A percentile compares a stretch with the other conserved stretches of the same genome.
phyloP scores from a whole-genome alignment of 768 basidiomycete genomes.

The Podaxis sp. region DNA sequence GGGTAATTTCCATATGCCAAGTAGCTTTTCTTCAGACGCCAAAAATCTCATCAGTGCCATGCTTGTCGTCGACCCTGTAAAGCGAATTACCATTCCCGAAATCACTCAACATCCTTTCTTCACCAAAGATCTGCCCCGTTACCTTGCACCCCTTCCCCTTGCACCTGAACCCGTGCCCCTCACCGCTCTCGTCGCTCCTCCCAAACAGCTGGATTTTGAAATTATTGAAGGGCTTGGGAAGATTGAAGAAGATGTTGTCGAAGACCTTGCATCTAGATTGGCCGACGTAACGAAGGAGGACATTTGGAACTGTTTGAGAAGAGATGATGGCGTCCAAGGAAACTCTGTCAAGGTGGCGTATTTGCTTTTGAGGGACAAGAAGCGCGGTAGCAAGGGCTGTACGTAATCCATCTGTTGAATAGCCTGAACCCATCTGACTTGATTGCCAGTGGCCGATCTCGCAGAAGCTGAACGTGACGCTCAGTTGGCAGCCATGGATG shows the following conservation, averaged over 20 bases:
- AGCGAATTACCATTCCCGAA: conserved; percentile 90
- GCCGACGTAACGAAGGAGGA: conserved; percentile 76
- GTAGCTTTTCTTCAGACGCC: conserved; percentile 77
- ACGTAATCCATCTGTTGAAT: conserved; percentile 30
- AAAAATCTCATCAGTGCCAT: conserved; percentile 79
- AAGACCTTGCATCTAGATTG: conserved; percentile 74
- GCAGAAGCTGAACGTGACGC: conserved; percentile 88
- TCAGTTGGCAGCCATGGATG: conserved; percentile 76
- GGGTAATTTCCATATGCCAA: conserved; percentile 84
- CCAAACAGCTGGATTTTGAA: conserved; percentile 71
- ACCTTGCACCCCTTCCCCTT: conserved; percentile 81
- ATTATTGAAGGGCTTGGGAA: conserved; percentile 90
- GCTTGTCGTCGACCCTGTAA: conserved; percentile 93
- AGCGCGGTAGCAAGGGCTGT: conserved; percentile 82
- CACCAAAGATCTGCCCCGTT: conserved; percentile 78
- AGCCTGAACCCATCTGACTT: background rate
- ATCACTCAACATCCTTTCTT: conserved; percentile 93
- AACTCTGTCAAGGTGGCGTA: conserved; percentile 98
- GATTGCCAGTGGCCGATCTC: conserved; percentile 58
- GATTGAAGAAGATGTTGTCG: conserved; percentile 89
- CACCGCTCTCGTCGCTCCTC: conserved; percentile 67
- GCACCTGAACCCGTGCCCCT: conserved; percentile 74
- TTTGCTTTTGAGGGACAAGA: conserved; percentile 87
- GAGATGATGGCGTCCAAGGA: conserved; percentile 81
- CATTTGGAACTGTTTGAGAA: conserved; percentile 80